Percentiles rank a stretch among this genome's conserved stretches.
Evolutionary conservation across 441 rosid species (phyloP).

Genomic region (Jatropha podagrica): DNA sequence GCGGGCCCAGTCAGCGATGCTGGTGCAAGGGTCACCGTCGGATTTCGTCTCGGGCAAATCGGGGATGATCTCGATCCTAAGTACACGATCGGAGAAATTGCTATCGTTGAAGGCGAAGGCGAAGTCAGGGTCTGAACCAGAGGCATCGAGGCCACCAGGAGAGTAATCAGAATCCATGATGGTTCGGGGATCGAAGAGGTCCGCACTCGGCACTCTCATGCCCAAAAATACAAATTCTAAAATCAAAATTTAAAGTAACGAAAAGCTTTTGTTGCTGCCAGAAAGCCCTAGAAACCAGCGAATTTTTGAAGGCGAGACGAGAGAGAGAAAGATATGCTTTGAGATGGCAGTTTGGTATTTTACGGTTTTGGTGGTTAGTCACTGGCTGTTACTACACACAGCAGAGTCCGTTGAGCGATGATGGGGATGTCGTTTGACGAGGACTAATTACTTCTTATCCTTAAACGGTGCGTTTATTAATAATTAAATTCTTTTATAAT

Average conservation of each 20-base stretch:
- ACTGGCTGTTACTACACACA: not conserved
- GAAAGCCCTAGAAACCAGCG: slow-evolving; percentile 17
- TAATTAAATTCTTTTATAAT: too few species aligned
- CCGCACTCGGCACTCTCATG: slow-evolving; percentile 37
- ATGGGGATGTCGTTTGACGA: not conserved
- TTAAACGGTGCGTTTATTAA: too few species aligned
- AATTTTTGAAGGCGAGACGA: slow-evolving; percentile 7
- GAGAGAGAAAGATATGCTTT: not conserved
- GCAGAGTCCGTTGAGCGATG: not conserved
- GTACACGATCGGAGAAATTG: slow-evolving; percentile 86
- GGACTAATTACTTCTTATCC: not conserved
- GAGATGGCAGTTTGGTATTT: not conserved
- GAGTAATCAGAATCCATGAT: slow-evolving; percentile 53
- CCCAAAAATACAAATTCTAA: slow-evolving; percentile 7
- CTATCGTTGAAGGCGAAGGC: slow-evolving; percentile 96
- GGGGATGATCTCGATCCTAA: slow-evolving; percentile 79
- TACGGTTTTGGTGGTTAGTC: slow-evolving; percentile 18
- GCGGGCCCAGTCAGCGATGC: slow-evolving; percentile 86
- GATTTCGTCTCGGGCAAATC: slow-evolving; percentile 48
- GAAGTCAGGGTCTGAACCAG: slow-evolving; percentile 66
- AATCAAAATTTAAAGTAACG: not conserved
- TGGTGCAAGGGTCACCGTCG: slow-evolving; percentile 64
- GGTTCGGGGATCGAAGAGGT: slow-evolving; percentile 47
- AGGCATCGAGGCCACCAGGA: slow-evolving; percentile 24
- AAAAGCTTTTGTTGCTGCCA: not conserved